Conservation (phyloP, 768 basidiomycete species). For the Hygrophoropsis aurantiaca region DNA sequence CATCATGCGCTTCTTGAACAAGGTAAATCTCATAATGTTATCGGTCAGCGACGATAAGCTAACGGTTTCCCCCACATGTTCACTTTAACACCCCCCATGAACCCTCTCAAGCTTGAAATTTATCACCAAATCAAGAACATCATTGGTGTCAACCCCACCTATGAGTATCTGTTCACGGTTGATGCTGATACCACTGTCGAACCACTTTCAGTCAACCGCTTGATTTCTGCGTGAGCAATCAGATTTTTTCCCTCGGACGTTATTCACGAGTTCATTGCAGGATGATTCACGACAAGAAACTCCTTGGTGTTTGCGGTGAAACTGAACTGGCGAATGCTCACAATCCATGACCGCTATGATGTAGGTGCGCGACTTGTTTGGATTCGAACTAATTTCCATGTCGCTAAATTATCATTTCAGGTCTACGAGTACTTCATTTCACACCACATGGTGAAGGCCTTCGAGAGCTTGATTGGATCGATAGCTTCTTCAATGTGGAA, state of each 20-base stretch:
- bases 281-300: slow-evolving; percentile 96
- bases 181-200: slow-evolving; percentile 96
- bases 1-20: slow-evolving; percentile 97
- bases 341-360: slow-evolving; percentile 97
- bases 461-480: slow-evolving; percentile 94
- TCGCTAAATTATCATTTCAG: slow-evolving; percentile 30
- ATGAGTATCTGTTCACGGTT: slow-evolving; percentile 92
- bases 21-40: slow-evolving; percentile 45
- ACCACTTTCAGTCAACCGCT: slow-evolving; percentile 80
- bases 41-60: background rate
- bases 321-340: slow-evolving; percentile 91
- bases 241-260: background rate
- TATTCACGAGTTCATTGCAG: slow-evolving; percentile 37
- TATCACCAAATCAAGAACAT: slow-evolving; percentile 99
- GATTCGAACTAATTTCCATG: background rate
- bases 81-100: slow-evolving; percentile 97
- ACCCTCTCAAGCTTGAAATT: slow-evolving; percentile 95
- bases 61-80: slow-evolving; percentile 50
- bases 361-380: slow-evolving; percentile 59
- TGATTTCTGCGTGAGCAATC: slow-evolving; percentile 84
- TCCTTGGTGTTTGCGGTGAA: slow-evolving; percentile 94
- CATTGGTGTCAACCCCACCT: slow-evolving; percentile 98
- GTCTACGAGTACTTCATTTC: slow-evolving; percentile 99
- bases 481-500: slow-evolving; percentile 96
- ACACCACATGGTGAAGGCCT: slow-evolving; percentile 98